Evolutionary conservation across 2,329 filamentous ascomycete species (phyloP).

Genomic region (Fusarium sp.): DNA sequence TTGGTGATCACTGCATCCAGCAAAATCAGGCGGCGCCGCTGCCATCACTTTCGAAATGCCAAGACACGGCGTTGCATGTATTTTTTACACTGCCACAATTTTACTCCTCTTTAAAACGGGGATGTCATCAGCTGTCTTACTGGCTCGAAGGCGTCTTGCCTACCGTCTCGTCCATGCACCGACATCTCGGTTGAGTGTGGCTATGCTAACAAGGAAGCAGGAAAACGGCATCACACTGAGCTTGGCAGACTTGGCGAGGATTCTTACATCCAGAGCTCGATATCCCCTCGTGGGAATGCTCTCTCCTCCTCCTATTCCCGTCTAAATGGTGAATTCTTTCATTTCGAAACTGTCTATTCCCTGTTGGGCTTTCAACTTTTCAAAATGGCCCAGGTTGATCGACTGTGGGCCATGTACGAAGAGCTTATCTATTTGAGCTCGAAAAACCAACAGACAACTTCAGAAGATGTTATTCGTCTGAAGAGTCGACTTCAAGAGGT

Average conservation of each 20-base stretch:
- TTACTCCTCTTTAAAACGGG: not conserved
- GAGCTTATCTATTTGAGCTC: not conserved
- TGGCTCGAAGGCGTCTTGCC: not conserved
- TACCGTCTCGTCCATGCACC: not conserved
- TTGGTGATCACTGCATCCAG: not conserved
- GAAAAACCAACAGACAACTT: not conserved
- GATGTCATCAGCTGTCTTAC: not conserved
- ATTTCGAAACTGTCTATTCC: not conserved
- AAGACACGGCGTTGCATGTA: not conserved
- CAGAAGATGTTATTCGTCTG: not conserved
- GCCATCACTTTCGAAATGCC: not conserved
- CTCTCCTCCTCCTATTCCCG: not conserved
- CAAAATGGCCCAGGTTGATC: not conserved
- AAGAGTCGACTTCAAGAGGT: not conserved
- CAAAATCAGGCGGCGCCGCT: not conserved
- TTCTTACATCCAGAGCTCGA: not conserved
- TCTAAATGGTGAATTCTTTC: not conserved
- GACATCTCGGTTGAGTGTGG: slow-evolving; percentile 10
- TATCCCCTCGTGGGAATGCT: not conserved
- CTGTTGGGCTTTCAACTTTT: not conserved
- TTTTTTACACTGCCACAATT: not conserved
- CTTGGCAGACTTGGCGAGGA: slow-evolving; percentile 8
- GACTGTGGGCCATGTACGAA: slow-evolving; percentile 1
- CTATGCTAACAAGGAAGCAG: slow-evolving; percentile 12
- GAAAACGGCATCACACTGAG: slow-evolving; percentile 5